phyloP scores from a whole-genome alignment of 1,284 basidiomycete species.

The Athelia sp. region DNA sequence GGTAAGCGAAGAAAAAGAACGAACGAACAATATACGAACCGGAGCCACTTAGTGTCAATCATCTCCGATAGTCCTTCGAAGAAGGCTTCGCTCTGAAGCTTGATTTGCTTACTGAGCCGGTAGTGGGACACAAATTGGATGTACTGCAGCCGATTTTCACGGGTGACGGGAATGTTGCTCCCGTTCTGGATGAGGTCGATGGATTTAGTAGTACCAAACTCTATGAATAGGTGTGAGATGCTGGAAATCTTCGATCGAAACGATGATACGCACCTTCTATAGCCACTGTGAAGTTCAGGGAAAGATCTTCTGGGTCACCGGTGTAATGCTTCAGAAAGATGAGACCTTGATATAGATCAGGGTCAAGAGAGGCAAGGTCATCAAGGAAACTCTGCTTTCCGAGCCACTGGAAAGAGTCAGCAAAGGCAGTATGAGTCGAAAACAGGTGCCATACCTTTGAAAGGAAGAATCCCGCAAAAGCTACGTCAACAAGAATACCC shows the following conservation, averaged over 20 bases:
- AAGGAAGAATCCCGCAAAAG: slow-evolving; percentile 95
- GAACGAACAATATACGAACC: slow-evolving; percentile 38
- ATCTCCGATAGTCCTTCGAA: slow-evolving; percentile 86
- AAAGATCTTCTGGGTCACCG: slow-evolving; percentile 87
- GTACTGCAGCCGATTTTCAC: slow-evolving; percentile 86
- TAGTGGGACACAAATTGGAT: slow-evolving; percentile 91
- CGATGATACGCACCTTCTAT: slow-evolving; percentile 68
- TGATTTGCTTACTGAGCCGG: slow-evolving; percentile 86
- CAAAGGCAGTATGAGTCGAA: slow-evolving; percentile 7
- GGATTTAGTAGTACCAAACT: slow-evolving; percentile 80
- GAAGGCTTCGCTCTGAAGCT: slow-evolving; percentile 79
- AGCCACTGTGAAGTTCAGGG: slow-evolving; percentile 87
- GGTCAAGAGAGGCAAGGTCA: slow-evolving; percentile 88
- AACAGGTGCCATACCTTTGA: slow-evolving; percentile 55
- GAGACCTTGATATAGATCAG: slow-evolving; percentile 89
- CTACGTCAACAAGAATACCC: slow-evolving; percentile 93
- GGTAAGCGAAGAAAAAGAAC: not conserved
- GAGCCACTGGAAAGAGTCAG: slow-evolving; percentile 59
- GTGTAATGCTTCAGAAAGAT: slow-evolving; percentile 92
- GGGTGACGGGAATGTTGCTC: slow-evolving; percentile 82
- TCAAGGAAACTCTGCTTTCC: slow-evolving; percentile 86
- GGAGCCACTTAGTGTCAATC: slow-evolving; percentile 86
- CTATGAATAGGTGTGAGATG: slow-evolving; percentile 32
- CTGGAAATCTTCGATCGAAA: too few relatives aligned
- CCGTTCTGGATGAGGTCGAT: slow-evolving; percentile 85